Conservation (phyloP, 805 yeast species). For the Nakazawaea ernobii region DNA sequence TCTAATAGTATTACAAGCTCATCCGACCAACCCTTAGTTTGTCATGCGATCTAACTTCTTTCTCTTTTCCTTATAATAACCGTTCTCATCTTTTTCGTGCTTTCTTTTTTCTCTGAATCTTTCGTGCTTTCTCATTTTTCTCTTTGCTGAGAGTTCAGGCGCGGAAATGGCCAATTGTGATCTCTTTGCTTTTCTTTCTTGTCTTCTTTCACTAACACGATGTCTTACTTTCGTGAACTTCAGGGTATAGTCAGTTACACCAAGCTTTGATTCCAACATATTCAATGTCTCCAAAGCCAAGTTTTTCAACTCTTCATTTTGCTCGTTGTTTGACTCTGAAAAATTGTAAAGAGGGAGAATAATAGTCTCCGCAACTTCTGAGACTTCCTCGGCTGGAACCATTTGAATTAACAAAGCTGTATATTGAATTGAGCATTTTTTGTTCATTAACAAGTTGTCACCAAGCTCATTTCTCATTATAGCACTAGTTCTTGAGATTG, state of each 20-base stretch:
- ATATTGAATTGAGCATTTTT: constrained; percentile 64
- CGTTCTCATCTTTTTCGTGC: constrained; percentile 68
- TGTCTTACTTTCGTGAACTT: constrained; percentile 61
- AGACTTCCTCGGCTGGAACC: constrained; percentile 34
- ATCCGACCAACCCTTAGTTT: neutral
- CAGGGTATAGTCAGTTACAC: constrained; percentile 61
- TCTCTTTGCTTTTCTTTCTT: constrained; percentile 69
- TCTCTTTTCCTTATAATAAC: constrained; percentile 63
- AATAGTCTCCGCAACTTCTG: constrained; percentile 38
- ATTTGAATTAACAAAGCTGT: constrained; percentile 59
- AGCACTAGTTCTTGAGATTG: constrained; percentile 54
- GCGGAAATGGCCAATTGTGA: constrained; percentile 70
- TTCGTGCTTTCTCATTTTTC: constrained; percentile 71
- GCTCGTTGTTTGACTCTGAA: constrained; percentile 32
- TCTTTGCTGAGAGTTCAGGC: constrained; percentile 78
- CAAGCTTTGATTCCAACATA: constrained; percentile 61
- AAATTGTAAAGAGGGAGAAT: constrained; percentile 49
- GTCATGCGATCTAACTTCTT: constrained; percentile 25
- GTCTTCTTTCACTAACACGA: constrained; percentile 53
- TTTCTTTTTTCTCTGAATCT: constrained; percentile 74
- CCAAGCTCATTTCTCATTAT: constrained; percentile 61
- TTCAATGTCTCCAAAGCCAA: constrained; percentile 62
- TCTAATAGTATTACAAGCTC: too few species aligned
- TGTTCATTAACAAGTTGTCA: constrained; percentile 49
- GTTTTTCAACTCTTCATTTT: constrained; percentile 41